A percentile compares a stretch with the other conserved stretches of the same genome.
Conservation (phyloP, 2,329 filamentous ascomycete genomes). For the Scleromitrula shiraiana region DNA sequence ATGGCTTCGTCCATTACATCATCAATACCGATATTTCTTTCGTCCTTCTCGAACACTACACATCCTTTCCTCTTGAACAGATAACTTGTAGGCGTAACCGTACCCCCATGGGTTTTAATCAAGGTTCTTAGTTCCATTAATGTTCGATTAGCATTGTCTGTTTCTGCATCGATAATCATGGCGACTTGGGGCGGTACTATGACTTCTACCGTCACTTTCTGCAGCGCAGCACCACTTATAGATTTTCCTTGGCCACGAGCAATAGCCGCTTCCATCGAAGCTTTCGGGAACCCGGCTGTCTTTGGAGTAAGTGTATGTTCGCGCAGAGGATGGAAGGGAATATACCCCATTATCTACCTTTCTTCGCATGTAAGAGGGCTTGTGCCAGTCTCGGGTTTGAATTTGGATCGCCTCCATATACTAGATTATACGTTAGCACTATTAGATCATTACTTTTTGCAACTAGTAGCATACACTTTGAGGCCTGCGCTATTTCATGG, state of each 20-base stretch:
- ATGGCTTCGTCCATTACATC: slow-evolving; percentile 74
- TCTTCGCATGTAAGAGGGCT: slow-evolving; percentile 70
- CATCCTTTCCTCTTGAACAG: slow-evolving; percentile 78
- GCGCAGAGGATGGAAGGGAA: slow-evolving; percentile 13
- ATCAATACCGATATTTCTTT: slow-evolving; percentile 44
- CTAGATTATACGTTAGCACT: slow-evolving; percentile 33
- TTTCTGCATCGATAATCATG: slow-evolving; percentile 76
- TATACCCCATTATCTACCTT: slow-evolving; percentile 41
- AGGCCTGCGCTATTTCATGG: slow-evolving; percentile 65
- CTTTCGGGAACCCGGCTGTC: slow-evolving; percentile 69
- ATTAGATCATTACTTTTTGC: slow-evolving; percentile 5
- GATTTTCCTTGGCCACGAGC: slow-evolving; percentile 83
- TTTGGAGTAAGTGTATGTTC: slow-evolving; percentile 17
- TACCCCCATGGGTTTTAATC: slow-evolving; percentile 65
- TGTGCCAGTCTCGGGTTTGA: slow-evolving; percentile 69
- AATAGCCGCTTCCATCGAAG: slow-evolving; percentile 75
- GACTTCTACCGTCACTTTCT: slow-evolving; percentile 69
- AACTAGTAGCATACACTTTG: slow-evolving; percentile 51
- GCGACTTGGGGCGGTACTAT: slow-evolving; percentile 67
- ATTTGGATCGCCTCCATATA: slow-evolving; percentile 66
- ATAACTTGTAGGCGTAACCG: slow-evolving; percentile 66
- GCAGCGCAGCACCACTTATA: slow-evolving; percentile 64
- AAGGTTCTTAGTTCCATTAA: slow-evolving; percentile 64
- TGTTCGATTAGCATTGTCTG: slow-evolving; percentile 68
- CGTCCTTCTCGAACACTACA: slow-evolving; percentile 57